phyloP scores from a whole-genome alignment of 176 grass and related monocot genomes.

The Bonia amplexicaulis region DNA sequence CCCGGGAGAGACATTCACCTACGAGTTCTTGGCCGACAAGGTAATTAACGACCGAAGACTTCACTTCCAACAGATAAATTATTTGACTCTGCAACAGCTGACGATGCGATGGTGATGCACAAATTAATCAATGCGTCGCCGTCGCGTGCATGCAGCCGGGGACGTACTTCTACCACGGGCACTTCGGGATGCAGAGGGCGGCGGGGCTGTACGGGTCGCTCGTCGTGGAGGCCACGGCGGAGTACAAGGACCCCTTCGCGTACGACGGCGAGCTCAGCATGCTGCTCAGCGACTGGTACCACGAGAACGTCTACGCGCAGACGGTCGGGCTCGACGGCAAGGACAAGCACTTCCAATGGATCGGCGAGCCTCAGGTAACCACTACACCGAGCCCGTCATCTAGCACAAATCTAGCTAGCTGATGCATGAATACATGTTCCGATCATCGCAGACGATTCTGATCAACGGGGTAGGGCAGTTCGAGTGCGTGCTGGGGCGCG shows the following conservation, averaged over 20 bases:
- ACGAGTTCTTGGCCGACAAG: constrained; percentile 64
- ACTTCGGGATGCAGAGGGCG: constrained; percentile 89
- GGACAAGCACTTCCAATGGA: constrained; percentile 44
- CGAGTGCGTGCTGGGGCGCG: background rate
- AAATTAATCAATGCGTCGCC: too few relatives aligned
- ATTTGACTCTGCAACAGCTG: too few relatives aligned
- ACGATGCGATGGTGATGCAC: too few relatives aligned
- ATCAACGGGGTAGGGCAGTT: constrained; percentile 12
- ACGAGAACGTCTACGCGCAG: constrained; percentile 65
- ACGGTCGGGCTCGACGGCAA: constrained; percentile 49
- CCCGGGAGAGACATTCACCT: constrained; percentile 72
- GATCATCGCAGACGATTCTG: background rate
- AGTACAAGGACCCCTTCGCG: constrained; percentile 47
- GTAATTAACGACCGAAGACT: background rate
- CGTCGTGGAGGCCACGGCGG: constrained; percentile 44
- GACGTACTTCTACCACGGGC: constrained; percentile 88
- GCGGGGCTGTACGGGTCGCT: constrained; percentile 78
- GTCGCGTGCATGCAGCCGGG: constrained; percentile 36
- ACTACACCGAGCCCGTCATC: too few relatives aligned
- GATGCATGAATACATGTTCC: too few relatives aligned
- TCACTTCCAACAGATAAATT: too few relatives aligned
- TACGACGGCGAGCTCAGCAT: constrained; percentile 64
- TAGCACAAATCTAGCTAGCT: too few relatives aligned
- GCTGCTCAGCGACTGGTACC: constrained; percentile 66
- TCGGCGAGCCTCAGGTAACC: constrained; percentile 65